Conservation (phyloP, 129 eudicot genomes). For the Pittosporum tobira region DNA sequence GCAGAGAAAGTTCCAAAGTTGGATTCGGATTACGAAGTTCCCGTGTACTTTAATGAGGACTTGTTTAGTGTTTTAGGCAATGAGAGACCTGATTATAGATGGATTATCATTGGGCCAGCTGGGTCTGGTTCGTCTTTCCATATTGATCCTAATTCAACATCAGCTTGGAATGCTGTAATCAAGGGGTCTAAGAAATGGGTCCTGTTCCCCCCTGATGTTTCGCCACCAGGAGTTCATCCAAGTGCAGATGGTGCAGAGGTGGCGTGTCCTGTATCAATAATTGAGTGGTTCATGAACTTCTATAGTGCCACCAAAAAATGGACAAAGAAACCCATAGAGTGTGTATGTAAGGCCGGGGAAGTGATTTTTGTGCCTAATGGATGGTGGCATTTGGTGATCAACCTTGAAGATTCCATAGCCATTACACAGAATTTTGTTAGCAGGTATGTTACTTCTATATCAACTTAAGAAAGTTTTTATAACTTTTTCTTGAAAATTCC, state of each 20-base stretch:
- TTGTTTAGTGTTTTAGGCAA: constrained; percentile 71
- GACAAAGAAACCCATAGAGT: constrained; percentile 80
- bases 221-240: constrained; percentile 96
- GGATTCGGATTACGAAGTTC: constrained; percentile 67
- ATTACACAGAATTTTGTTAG: constrained; percentile 94
- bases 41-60: constrained; percentile 75
- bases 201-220: constrained; percentile 82
- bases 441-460: constrained; percentile 39
- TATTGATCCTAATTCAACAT: constrained; percentile 95
- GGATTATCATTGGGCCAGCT: constrained; percentile 95
- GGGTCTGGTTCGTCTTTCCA: constrained; percentile 98
- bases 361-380: constrained; percentile 96
- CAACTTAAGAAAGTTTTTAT: neutral
- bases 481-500: neutral
- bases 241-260: constrained; percentile 99
- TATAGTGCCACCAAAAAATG: constrained; percentile 67
- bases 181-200: constrained; percentile 98
- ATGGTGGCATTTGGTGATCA: constrained; percentile 99
- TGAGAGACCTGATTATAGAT: constrained; percentile 93
- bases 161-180: constrained; percentile 97
- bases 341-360: constrained; percentile 94
- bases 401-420: constrained; percentile 90
- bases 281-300: constrained; percentile 97
- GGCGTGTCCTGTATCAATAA: constrained; percentile 93
- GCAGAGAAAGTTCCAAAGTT: constrained; percentile 58